Evolutionary conservation across 306 rosid genomes (phyloP).

Genomic region (Inga oerstediana): DNA sequence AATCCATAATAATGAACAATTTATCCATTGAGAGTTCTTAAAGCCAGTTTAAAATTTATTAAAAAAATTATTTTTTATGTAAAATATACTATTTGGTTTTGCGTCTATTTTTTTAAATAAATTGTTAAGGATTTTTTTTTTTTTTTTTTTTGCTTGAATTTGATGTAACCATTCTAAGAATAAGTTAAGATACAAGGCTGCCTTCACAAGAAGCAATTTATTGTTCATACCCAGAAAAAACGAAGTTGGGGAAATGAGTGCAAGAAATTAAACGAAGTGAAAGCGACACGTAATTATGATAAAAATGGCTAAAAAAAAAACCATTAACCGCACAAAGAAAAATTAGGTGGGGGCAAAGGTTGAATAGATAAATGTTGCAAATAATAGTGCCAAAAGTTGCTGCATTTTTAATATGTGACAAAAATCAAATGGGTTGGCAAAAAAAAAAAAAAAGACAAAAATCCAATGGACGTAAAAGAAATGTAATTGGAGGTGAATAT

Average conservation of each 20-base stretch:
- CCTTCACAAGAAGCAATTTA: background rate
- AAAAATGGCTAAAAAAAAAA: background rate
- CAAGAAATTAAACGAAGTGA: background rate
- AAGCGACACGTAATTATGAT: too few species aligned
- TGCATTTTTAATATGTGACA: background rate
- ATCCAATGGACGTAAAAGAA: background rate
- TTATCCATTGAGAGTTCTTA: too few species aligned
- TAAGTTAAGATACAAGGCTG: background rate
- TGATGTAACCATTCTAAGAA: background rate
- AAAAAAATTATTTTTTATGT: too few species aligned
- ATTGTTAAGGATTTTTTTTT: too few species aligned
- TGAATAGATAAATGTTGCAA: background rate
- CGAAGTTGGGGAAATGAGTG: background rate
- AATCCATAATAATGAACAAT: too few species aligned
- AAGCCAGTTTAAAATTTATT: too few species aligned
- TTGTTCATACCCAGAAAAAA: background rate
- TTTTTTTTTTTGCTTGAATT: background rate
- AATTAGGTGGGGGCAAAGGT: background rate
- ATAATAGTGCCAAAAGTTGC: background rate
- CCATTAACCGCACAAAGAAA: background rate
- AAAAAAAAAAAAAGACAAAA: background rate
- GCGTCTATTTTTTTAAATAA: too few species aligned
- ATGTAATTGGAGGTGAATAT: background rate
- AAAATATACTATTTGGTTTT: too few species aligned
- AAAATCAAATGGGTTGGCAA: too few species aligned